These are phyloP conservation scores for Salix udensis DNA, from an alignment of 345 rosid species.

Conservation along the genomic window DNA sequence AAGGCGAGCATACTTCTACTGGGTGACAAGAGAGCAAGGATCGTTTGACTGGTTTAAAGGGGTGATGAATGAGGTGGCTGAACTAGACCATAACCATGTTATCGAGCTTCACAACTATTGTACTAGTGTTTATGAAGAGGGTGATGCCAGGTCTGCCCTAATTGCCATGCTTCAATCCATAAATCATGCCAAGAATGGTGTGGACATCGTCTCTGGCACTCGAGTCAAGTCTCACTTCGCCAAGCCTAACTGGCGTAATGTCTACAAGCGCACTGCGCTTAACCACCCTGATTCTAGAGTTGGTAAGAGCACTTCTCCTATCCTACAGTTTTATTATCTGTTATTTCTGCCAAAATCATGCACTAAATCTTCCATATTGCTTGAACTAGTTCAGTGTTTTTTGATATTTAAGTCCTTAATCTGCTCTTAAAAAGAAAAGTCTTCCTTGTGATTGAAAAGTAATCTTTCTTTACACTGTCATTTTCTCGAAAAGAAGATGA, in stretches of 20 bases:
- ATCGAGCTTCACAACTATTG: slow-evolving; percentile 77
- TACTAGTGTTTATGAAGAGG: slow-evolving; percentile 84
- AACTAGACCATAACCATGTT: slow-evolving; percentile 52
- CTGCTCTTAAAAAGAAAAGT: background rate
- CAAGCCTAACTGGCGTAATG: slow-evolving; percentile 70
- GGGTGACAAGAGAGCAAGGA: slow-evolving; percentile 85
- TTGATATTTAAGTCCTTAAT: background rate
- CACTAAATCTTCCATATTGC: background rate
- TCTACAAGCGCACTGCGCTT: slow-evolving; percentile 60
- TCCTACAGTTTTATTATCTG: background rate
- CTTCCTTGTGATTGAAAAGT: background rate
- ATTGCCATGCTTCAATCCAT: slow-evolving; percentile 77
- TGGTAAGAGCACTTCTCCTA: slow-evolving; percentile 37
- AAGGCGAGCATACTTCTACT: slow-evolving; percentile 71
- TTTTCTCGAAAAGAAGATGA: background rate
- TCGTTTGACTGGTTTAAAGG: slow-evolving; percentile 87
- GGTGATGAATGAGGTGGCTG: slow-evolving; percentile 75
- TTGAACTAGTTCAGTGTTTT: background rate
- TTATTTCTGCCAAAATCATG: background rate
- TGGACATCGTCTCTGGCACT: slow-evolving; percentile 74
- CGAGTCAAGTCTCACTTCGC: slow-evolving; percentile 79
- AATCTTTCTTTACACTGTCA: background rate
- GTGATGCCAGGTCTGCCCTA: slow-evolving; percentile 75
- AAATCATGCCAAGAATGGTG: slow-evolving; percentile 67
- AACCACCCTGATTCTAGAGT: slow-evolving; percentile 57